Evolutionary conservation across 108 stramenopile species (phyloP).

Genomic region (Cyclotella cryptica): DNA sequence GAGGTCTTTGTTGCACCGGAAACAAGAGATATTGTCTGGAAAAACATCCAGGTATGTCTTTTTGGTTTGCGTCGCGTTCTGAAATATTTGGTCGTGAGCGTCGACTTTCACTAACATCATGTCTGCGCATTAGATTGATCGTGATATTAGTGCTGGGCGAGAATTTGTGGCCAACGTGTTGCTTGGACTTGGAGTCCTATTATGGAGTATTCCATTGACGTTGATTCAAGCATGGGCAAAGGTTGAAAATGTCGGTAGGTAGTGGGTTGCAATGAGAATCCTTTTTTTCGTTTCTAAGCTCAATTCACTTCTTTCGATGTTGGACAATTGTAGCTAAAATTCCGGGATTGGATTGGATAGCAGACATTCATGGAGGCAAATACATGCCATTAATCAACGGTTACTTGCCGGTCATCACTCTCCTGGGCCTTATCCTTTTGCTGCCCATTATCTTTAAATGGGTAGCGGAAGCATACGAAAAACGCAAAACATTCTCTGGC

Average conservation of each 20-base stretch:
- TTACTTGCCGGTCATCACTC: conserved; percentile 64
- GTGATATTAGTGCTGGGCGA: conserved; percentile 40
- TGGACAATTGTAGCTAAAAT: conserved; percentile 26
- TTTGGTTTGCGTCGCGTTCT: not conserved
- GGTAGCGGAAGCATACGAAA: conserved; percentile 57
- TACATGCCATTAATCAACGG: conserved; percentile 56
- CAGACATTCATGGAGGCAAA: conserved; percentile 27
- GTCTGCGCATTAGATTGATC: conserved; percentile 24
- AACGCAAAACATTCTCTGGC: conserved; percentile 59
- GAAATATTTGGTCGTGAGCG: not conserved
- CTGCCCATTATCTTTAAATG: conserved; percentile 61
- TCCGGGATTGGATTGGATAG: conserved; percentile 54
- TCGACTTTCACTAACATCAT: not conserved
- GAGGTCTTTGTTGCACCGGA: conserved; percentile 59
- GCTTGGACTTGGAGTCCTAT: conserved; percentile 49
- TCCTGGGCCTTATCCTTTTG: conserved; percentile 58
- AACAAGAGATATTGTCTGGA: conserved; percentile 62
- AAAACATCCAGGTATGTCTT: conserved; percentile 44
- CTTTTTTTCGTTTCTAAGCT: conserved; percentile 36
- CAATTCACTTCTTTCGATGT: not conserved
- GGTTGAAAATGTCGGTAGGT: conserved; percentile 49
- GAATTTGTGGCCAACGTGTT: conserved; percentile 53
- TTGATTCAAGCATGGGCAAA: conserved; percentile 61
- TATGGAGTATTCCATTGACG: conserved; percentile 66
- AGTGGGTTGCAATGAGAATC: conserved; percentile 41